A percentile compares a stretch with the other conserved stretches of the same genome.
These are phyloP conservation scores for Schizosaccharomyces japonicus DNA, from an alignment of 805 yeast genomes.

Conservation along the genomic window DNA sequence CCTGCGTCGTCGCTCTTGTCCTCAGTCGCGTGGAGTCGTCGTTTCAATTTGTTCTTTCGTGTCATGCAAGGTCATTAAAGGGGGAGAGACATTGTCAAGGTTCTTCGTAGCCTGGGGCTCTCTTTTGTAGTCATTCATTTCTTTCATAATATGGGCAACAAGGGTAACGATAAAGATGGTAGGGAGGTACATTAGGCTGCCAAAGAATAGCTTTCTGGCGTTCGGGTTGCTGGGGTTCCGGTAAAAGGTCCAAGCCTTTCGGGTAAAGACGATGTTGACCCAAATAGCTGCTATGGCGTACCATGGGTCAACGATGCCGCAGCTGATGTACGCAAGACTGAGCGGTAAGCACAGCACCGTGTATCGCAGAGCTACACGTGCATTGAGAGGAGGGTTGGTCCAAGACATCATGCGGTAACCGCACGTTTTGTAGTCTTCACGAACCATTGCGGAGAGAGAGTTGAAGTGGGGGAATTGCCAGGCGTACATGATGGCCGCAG, in stretches of 20 bases:
- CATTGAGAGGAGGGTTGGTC: constrained; percentile 73
- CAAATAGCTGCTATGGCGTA: constrained; percentile 63
- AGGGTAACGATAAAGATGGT: constrained; percentile 72
- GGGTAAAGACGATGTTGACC: constrained; percentile 68
- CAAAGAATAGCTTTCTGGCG: constrained; percentile 79
- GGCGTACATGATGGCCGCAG: constrained; percentile 72
- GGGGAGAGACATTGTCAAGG: not conserved
- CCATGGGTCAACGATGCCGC: constrained; percentile 55
- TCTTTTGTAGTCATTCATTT: not conserved
- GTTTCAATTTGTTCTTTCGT: no score
- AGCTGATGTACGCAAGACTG: constrained; percentile 61
- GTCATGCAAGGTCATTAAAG: no score
- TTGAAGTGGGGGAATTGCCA: constrained; percentile 99
- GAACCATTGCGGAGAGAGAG: constrained; percentile 66
- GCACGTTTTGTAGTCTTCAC: constrained; percentile 69
- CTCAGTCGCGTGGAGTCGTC: no score
- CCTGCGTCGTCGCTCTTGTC: no score
- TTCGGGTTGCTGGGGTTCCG: constrained; percentile 30
- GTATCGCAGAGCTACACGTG: constrained; percentile 77
- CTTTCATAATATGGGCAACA: constrained; percentile 46
- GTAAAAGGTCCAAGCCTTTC: constrained; percentile 66
- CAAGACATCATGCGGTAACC: constrained; percentile 97
- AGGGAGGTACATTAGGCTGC: constrained; percentile 84
- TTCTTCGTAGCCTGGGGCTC: not conserved
- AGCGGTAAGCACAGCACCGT: constrained; percentile 84